phyloP scores from a whole-genome alignment of 768 basidiomycete species.

The Kwoniella pini region DNA sequence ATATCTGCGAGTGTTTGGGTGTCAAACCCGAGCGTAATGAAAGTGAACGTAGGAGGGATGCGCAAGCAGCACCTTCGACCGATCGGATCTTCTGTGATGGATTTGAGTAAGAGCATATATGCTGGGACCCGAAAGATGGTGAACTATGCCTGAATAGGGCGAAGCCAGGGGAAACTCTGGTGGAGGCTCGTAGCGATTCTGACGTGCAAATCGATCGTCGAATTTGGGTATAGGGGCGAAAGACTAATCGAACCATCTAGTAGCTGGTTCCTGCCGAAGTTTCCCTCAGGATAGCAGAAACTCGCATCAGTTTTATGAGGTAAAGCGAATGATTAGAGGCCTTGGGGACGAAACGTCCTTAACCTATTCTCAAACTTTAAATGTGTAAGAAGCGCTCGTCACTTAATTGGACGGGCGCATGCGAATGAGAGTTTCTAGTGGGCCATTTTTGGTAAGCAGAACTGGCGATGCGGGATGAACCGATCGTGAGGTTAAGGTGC shows the following conservation, averaged over 20 bases:
- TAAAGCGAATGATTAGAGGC: slow-evolving; percentile 81
- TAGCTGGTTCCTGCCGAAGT: slow-evolving; percentile 91
- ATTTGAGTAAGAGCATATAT: slow-evolving; percentile 77
- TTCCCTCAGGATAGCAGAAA: slow-evolving; percentile 75
- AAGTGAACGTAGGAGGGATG: slow-evolving; percentile 67
- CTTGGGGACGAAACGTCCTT: slow-evolving; percentile 85
- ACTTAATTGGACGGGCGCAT: slow-evolving; percentile 56
- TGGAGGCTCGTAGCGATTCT: slow-evolving; percentile 94
- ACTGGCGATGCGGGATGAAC: slow-evolving; percentile 63
- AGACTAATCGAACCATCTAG: slow-evolving; percentile 92
- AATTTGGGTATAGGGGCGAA: slow-evolving; percentile 95
- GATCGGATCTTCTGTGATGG: slow-evolving; percentile 72
- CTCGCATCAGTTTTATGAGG: slow-evolving; percentile 63
- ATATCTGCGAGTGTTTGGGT: slow-evolving; percentile 77
- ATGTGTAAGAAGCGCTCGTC: slow-evolving; percentile 65
- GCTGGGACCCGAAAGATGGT: slow-evolving; percentile 89
- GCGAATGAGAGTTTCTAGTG: slow-evolving; percentile 71
- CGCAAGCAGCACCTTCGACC: slow-evolving; percentile 72
- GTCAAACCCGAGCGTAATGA: slow-evolving; percentile 68
- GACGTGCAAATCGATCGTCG: slow-evolving; percentile 95
- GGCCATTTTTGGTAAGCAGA: slow-evolving; percentile 60
- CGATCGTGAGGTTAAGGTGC: slow-evolving; percentile 67
- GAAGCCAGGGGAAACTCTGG: slow-evolving; percentile 96
- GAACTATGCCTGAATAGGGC: slow-evolving; percentile 86
- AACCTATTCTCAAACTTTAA: slow-evolving; percentile 77